phyloP scores from a whole-genome alignment of 306 rosid genomes.

The Purshia tridentata region DNA sequence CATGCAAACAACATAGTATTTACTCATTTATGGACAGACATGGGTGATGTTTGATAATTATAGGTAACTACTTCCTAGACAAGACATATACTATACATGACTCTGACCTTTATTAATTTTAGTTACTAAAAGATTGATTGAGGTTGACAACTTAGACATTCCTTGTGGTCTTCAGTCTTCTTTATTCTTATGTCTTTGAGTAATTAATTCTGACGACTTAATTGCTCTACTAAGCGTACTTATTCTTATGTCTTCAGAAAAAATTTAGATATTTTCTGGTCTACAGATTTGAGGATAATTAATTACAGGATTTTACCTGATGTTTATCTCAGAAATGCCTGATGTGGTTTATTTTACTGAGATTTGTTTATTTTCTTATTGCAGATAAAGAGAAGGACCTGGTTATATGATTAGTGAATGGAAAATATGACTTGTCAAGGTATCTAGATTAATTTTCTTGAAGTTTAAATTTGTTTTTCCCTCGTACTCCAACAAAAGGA shows the following conservation, averaged over 20 bases:
- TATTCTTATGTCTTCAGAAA: no score
- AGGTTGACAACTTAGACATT: neutral
- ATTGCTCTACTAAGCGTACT: neutral
- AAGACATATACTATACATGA: neutral
- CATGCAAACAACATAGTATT: neutral
- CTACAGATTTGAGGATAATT: neutral
- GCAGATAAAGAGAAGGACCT: constrained; percentile 16
- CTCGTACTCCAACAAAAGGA: neutral
- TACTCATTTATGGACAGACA: neutral
- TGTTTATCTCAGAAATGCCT: neutral
- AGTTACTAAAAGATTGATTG: no score
- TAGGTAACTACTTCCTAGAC: neutral
- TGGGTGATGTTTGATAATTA: neutral
- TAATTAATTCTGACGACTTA: neutral
- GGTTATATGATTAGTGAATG: constrained; percentile 8
- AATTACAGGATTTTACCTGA: neutral
- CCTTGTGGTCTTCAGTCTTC: neutral
- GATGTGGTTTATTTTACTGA: constrained; percentile 8
- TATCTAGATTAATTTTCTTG: neutral
- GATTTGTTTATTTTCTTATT: neutral
- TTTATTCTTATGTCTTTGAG: neutral
- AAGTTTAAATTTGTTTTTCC: neutral
- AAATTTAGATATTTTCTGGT: neutral
- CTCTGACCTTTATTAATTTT: neutral
- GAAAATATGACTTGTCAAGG: constrained; percentile 1